Conservation (phyloP, 108 stramenopile species). For the Discostella pseudostelligera region DNA sequence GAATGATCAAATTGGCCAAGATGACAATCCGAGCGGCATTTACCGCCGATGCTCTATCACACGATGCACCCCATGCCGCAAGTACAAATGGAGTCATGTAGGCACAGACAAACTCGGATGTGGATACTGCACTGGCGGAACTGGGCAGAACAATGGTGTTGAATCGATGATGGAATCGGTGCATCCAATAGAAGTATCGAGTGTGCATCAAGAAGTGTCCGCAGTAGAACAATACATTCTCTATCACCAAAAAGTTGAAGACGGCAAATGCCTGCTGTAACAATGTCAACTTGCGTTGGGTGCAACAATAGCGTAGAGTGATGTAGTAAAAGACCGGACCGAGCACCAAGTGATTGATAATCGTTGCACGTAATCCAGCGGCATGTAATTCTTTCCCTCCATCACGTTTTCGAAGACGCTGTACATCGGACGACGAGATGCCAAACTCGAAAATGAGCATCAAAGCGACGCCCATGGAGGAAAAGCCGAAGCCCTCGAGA, state of each 20-base stretch:
- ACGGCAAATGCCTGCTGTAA: conserved; percentile 20
- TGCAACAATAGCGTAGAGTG: conserved; percentile 32
- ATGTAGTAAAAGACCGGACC: conserved; percentile 34
- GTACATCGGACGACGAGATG: conserved; percentile 18
- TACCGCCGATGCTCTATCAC: conserved; percentile 30
- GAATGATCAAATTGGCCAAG: conserved; percentile 50
- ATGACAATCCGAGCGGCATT: conserved; percentile 35
- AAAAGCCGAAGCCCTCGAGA: conserved; percentile 26
- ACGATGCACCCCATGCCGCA: conserved; percentile 25
- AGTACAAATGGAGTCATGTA: conserved; percentile 59
- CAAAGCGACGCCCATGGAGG: conserved; percentile 14
- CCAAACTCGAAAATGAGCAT: conserved; percentile 34
- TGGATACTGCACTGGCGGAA: conserved; percentile 50
- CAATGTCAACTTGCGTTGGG: conserved; percentile 9
- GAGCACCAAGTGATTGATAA: conserved; percentile 30
- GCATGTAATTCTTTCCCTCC: conserved; percentile 38
- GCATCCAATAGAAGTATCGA: conserved; percentile 38
- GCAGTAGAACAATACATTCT: conserved; percentile 31
- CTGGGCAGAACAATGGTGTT: conserved; percentile 45
- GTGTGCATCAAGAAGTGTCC: conserved; percentile 35
- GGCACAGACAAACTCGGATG: conserved; percentile 44
- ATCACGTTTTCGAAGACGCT: conserved; percentile 23
- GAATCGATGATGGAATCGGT: conserved; percentile 56
- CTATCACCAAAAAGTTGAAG: conserved; percentile 26
- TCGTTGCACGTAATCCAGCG: conserved; percentile 27